Evolutionary conservation across 1,284 basidiomycete species (phyloP).

Genomic region (Cryptococcus floricola): DNA sequence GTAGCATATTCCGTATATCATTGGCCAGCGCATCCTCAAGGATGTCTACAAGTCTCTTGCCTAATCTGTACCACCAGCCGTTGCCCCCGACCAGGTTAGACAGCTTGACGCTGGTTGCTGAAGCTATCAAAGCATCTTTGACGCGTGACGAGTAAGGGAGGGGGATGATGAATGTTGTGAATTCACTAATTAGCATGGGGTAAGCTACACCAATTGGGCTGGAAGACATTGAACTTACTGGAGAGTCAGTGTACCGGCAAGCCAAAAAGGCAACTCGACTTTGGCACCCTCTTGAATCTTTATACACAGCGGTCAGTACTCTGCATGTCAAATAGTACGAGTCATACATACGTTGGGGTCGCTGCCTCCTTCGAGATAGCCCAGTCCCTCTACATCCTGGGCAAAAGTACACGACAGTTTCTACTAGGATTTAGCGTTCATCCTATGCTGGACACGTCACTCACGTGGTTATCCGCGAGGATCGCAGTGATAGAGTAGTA

Average conservation of each 20-base stretch:
- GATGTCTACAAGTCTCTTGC: conserved; percentile 72
- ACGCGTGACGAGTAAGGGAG: conserved; percentile 69
- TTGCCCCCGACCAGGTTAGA: conserved; percentile 77
- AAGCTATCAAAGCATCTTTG: conserved; percentile 76
- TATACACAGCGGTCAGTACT: not conserved
- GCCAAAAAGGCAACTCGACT: conserved; percentile 77
- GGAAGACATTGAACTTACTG: conserved; percentile 57
- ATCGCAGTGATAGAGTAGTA: conserved; percentile 85
- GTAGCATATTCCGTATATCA: conserved; percentile 65
- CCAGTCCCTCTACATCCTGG: conserved; percentile 70
- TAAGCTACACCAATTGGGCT: not conserved
- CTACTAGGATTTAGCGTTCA: not conserved
- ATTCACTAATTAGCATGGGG: conserved; percentile 57
- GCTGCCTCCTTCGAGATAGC: conserved; percentile 76
- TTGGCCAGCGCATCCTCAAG: conserved; percentile 65
- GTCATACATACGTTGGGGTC: conserved; percentile 62
- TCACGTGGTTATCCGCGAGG: conserved; percentile 80
- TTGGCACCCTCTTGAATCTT: conserved; percentile 71
- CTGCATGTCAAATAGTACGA: not conserved
- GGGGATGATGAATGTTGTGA: conserved; percentile 79
- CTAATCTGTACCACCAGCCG: conserved; percentile 84
- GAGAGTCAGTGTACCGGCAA: conserved; percentile 73
- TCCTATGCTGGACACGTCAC: conserved; percentile 10
- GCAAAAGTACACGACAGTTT: not conserved
- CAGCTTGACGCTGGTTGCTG: conserved; percentile 72